Base-by-base conservation (phyloP, 2,329 filamentous ascomycete genomes). In the Colletotrichum viniferum region DNA sequence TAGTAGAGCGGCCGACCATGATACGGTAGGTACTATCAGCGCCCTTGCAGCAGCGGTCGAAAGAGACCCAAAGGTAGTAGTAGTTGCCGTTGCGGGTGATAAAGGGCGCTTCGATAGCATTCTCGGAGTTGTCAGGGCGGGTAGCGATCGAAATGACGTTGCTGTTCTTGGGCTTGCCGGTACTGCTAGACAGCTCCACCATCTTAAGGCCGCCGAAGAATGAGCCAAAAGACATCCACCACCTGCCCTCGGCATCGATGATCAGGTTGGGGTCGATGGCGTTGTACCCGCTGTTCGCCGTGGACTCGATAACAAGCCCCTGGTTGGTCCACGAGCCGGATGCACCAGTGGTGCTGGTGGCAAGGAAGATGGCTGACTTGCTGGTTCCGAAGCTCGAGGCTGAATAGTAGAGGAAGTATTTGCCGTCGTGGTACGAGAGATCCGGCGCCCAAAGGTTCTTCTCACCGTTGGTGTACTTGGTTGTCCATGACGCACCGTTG, bases 361-460 rank as follows among this genome's bases (percentile, higher is more conserved):
- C 81, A 3, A 83, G 77, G 74, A 82, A 83, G 69, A 83, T 83
- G 32, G 81, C 81, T 10, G 81, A 83, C 18, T 74, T 77, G 8
- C 73, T 74, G n/a, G 77, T 71, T 1, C 82, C 81, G 7, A 83
- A 83, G 1, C 77, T 77, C 9, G 81, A 83, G 5, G 81, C 81
- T 0, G 81, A 83, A 73, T 83, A 83, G 80, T 83, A 83, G 16
- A 83, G 58, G 48, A 79, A 82, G 79, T 82, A 83, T 68, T 79
- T 74, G 2, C 79, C 80, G 67, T 82, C 79, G 48, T 78, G 81
- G 76, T 81, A 83, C 1, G 85, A 83, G 7, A 91, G 87, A 78
- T 92, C 90, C 0, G 91, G 91, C 0, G 91, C 91, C 89, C 74
- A 86, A 34, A 83, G 82, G 66, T 83, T 83, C 72, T 75, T 78